Evolutionary conservation across 2,329 filamentous ascomycete species (phyloP).

Genomic region (Cercospora berteroae): DNA sequence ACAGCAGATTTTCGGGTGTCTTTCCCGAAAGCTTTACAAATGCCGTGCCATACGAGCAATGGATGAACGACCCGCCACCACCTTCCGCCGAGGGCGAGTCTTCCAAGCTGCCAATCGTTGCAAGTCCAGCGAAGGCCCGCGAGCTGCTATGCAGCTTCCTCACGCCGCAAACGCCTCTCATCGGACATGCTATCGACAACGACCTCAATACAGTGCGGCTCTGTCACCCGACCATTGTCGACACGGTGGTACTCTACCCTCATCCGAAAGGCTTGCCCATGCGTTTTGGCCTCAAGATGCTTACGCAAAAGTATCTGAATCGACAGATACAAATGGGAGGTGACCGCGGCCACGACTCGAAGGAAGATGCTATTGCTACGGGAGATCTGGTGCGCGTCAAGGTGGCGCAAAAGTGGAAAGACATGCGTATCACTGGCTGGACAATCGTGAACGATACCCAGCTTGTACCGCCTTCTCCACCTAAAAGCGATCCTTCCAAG

Average conservation of each 20-base stretch:
- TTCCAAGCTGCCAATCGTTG: slow-evolving; percentile 64
- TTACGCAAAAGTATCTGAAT: slow-evolving; percentile 68
- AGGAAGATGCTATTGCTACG: slow-evolving; percentile 84
- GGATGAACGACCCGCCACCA: slow-evolving; percentile 21
- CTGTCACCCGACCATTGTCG: slow-evolving; percentile 79
- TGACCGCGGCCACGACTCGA: slow-evolving; percentile 75
- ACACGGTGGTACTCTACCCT: slow-evolving; percentile 81
- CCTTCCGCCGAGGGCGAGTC: slow-evolving; percentile 19
- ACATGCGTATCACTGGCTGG: slow-evolving; percentile 68
- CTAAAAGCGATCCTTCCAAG: not conserved
- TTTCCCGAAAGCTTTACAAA: slow-evolving; percentile 71
- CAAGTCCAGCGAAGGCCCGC: slow-evolving; percentile 72
- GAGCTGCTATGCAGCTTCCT: slow-evolving; percentile 74
- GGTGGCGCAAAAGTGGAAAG: slow-evolving; percentile 67
- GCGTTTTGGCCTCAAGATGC: slow-evolving; percentile 71
- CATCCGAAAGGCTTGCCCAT: slow-evolving; percentile 73
- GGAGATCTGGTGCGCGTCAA: slow-evolving; percentile 78
- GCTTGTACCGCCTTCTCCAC: slow-evolving; percentile 22
- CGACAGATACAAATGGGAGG: slow-evolving; percentile 75
- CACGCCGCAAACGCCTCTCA: slow-evolving; percentile 72
- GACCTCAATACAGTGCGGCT: slow-evolving; percentile 84
- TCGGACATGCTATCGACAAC: slow-evolving; percentile 94
- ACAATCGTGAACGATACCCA: slow-evolving; percentile 52
- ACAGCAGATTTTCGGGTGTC: slow-evolving; percentile 88
- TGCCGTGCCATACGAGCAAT: slow-evolving; percentile 57